Base-by-base conservation (phyloP, 306 rosid genomes). In the barrel medic (Medicago truncatula) region DNA sequence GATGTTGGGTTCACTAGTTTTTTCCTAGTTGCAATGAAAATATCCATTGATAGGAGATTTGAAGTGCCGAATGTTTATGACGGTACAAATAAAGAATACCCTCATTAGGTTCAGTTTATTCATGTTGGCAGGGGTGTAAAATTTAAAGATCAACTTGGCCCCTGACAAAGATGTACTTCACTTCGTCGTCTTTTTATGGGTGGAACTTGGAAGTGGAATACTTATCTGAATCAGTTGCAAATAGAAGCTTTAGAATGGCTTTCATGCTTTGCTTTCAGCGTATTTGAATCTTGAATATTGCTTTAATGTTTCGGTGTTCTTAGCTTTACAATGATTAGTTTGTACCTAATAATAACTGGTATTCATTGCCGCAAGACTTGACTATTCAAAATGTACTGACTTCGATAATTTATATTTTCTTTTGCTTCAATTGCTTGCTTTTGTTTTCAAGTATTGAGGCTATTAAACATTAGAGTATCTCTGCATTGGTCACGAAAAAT, bases 111-210 rank as follows among this genome's bases (percentile, higher is more conserved):
- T 77, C 49, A 77, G 57, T 78, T 84, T 81, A 74, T 80, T 84
- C 80, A 53, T 81, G 73, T 84, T 84, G 83, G 83, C 88, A 84
- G 85, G 87, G 76, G 79, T 72, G 72, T 82, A 71, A 65, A 52
- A 67, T 21, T 4, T 50, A 62, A 62, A 59, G 80, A 23, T 58
- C 3, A 6, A 21, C 39, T 62, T 73, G 68, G 72, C 63, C 83
- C 83, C 70, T 71, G 40, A 56, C 3, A 40, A 63, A 70, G 78
- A 70, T 28, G 69, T 67, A 28, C 63, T 68, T 46, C 74, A 20
- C 70, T 9, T 16, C 38, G 10, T 17, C 65, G 44, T 83, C 70
- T 70, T 79, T 59, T 46, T 18, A 17, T 60, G 47, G 77, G 66
- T 84, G 72, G 75, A 79, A 71, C 39, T 79, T 83, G 74, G 76